Base-by-base conservation (phyloP, 805 yeast genomes). In the Ogataea pignaliae region DNA sequence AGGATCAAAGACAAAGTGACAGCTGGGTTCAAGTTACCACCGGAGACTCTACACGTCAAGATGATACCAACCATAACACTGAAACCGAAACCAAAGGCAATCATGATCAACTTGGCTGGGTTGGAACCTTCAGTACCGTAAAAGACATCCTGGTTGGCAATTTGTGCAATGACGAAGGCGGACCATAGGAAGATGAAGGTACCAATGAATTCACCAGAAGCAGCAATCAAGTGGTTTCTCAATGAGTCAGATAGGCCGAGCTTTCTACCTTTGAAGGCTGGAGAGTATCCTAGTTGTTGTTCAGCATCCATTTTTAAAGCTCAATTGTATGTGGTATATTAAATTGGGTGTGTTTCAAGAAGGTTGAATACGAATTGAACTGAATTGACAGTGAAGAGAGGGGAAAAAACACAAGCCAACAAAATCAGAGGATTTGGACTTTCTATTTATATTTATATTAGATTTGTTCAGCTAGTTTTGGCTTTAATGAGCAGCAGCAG, bases 11-110 rank as follows among this genome's bases (percentile, higher is more conserved):
- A 70, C 34, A 86, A 71, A 17, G 95, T 83, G 35, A 88, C 95
- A 40, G 93, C 91, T 11, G 96, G 96, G 71, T 88, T 88, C 63
- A 88, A 76, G 70, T 85, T 86, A 71, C 93, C 96, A 59, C 96
- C 96, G 34, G 93, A 84, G 48, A 88, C 78, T 64, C 88, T 77
- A 70, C 73, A 82, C 57, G 84, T 79, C 56, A 79, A 66, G 56
- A 79, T 78, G 40, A 85, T 86, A 55, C 77, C 79, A 52, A 84
- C 81, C 80, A 84, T 77, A 43, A 88, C 88, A 55, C 88, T 83
- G 59, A 85, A 84, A 52, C 96, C 96, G 68, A 87, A 87, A 57
- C 95, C 96, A 40, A 84, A 74, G 12, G 95, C 70, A 59, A 88
- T 88, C 88, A 87, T 83, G 51, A 85, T 75, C 52, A 85, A 64